Conservation (phyloP, 176 grass and related monocot species). For the Avena eriantha region DNA sequence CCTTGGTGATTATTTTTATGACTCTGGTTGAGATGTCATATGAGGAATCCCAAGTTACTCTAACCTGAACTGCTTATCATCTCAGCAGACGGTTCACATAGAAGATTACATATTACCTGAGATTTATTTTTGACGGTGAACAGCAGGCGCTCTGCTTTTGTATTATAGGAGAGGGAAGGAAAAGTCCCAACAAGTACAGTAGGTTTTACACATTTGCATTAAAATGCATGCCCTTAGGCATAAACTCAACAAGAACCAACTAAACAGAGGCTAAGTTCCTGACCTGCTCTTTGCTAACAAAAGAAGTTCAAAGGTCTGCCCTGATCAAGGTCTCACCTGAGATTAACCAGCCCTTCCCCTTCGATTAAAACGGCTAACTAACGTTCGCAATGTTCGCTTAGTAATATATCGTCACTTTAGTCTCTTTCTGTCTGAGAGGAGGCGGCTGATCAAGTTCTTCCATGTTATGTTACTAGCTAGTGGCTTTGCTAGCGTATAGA, state of each 20-base stretch:
- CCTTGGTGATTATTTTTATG: too few species aligned
- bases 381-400: neutral
- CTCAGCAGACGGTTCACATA: neutral
- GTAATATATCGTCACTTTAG: neutral
- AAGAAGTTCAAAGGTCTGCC: too few species aligned
- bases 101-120: neutral
- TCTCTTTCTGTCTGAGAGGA: conserved; percentile 14
- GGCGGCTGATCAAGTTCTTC: conserved; percentile 39
- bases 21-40: neutral
- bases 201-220: too few species aligned
- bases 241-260: too few species aligned
- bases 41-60: neutral
- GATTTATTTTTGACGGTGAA: neutral
- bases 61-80: neutral
- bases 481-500: conserved; percentile 68
- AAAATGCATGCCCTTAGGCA: too few species aligned
- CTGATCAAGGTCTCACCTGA: too few species aligned
- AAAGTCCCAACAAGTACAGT: too few species aligned
- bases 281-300: too few species aligned
- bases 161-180: too few species aligned
- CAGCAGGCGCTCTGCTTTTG: too few species aligned
- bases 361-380: neutral
- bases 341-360: too few species aligned
- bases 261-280: too few species aligned
- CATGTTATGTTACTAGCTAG: neutral